Percentiles rank a stretch among this genome's conserved stretches.
phyloP scores from a whole-genome alignment of 352 stramenopile species.

The Pythium monospermum region DNA sequence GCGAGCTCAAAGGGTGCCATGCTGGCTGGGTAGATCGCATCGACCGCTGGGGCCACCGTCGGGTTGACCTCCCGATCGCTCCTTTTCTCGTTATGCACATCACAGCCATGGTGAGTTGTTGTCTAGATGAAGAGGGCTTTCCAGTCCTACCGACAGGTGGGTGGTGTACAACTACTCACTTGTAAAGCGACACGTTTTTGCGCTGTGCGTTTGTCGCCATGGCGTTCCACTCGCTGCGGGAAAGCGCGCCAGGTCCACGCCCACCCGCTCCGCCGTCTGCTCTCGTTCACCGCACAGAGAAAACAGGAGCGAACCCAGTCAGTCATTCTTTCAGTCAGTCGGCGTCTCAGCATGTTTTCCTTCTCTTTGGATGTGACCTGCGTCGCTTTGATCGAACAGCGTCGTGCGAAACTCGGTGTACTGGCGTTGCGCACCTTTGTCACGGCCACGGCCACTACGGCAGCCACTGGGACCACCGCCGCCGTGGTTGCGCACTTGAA shows the following conservation, averaged over 20 bases:
- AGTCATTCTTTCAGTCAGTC: not conserved
- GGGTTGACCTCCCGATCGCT: constrained; percentile 49
- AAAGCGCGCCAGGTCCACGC: constrained; percentile 36
- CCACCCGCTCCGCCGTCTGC: constrained; percentile 15
- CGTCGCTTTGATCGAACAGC: constrained; percentile 25
- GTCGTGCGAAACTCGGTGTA: constrained; percentile 49
- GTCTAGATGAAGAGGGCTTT: not conserved
- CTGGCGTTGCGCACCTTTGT: constrained; percentile 34
- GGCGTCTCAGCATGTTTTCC: not conserved
- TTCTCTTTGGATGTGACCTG: not conserved
- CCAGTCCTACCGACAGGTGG: not conserved
- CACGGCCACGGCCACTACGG: too few species aligned
- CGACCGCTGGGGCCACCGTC: constrained; percentile 30
- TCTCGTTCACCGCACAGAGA: too few species aligned
- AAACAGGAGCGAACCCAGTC: too few species aligned
- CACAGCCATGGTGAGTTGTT: not conserved
- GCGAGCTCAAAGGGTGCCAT: constrained; percentile 32
- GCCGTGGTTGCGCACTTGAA: constrained; percentile 38
- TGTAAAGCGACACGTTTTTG: constrained; percentile 27
- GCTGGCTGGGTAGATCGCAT: constrained; percentile 42
- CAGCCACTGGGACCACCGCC: constrained; percentile 22
- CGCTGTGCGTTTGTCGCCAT: constrained; percentile 26
- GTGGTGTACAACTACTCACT: constrained; percentile 4
- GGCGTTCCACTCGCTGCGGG: constrained; percentile 39
- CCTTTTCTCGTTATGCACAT: constrained; percentile 19